Percentiles rank a stretch among this genome's conserved stretches.
Evolutionary conservation across 1,284 basidiomycete genomes (phyloP).

Genomic region (Naganishia albida): DNA sequence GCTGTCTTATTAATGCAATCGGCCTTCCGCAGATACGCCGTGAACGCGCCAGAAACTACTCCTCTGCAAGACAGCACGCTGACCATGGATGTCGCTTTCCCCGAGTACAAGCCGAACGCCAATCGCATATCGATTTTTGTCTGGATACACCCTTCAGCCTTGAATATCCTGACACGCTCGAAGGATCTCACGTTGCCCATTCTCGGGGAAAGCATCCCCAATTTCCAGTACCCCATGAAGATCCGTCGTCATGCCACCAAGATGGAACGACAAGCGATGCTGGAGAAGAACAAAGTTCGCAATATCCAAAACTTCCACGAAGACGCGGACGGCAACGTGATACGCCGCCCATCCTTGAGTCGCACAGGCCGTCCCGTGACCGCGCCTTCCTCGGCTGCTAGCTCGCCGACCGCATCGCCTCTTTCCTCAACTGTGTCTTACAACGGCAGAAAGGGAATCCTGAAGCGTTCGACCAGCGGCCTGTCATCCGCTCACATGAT

Average conservation of each 20-base stretch:
- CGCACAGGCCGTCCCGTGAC: slow-evolving; percentile 9
- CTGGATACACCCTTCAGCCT: slow-evolving; percentile 42
- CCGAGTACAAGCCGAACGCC: slow-evolving; percentile 41
- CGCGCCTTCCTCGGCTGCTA: slow-evolving; percentile 13
- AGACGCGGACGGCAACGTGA: not conserved
- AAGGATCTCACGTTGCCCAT: slow-evolving; percentile 14
- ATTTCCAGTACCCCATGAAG: slow-evolving; percentile 36
- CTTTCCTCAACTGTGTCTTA: not conserved
- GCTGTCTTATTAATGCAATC: not conserved
- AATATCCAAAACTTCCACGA: not conserved
- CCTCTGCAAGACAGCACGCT: slow-evolving; percentile 39
- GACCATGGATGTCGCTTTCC: slow-evolving; percentile 44
- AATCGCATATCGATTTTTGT: slow-evolving; percentile 45
- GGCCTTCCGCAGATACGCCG: slow-evolving; percentile 40
- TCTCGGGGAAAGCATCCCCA: slow-evolving; percentile 21
- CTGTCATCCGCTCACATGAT: not conserved
- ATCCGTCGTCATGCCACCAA: slow-evolving; percentile 22
- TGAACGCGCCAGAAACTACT: slow-evolving; percentile 42
- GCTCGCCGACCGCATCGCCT: slow-evolving; percentile 15
- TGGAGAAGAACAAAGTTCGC: slow-evolving; percentile 23
- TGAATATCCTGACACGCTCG: slow-evolving; percentile 16
- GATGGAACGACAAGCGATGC: slow-evolving; percentile 22
- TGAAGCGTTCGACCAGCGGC: slow-evolving; percentile 21
- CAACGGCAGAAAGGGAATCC: slow-evolving; percentile 12
- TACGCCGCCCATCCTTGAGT: slow-evolving; percentile 5